These are phyloP conservation scores for Cutaneotrichosporon daszewskae DNA, from an alignment of 1,284 basidiomycete species.

Conservation along the genomic window DNA sequence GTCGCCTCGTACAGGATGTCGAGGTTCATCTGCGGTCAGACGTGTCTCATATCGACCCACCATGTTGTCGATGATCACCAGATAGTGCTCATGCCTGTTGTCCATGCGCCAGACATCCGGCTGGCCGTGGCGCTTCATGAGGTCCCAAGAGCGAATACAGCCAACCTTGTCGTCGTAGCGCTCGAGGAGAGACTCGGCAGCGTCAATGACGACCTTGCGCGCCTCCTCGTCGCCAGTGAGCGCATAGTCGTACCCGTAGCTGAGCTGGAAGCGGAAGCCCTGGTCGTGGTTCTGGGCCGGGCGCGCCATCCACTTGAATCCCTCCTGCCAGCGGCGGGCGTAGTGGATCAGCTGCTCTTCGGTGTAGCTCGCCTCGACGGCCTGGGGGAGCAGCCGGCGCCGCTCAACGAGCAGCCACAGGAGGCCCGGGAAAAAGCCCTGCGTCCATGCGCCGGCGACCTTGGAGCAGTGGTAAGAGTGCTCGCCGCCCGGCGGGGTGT, in stretches of 20 bases:
- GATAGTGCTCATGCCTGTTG: slow-evolving; percentile 34
- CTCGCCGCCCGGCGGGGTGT: slow-evolving; percentile 30
- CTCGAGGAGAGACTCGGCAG: slow-evolving; percentile 33
- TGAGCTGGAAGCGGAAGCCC: slow-evolving; percentile 39
- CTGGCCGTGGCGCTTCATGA: slow-evolving; percentile 18
- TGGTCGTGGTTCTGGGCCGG: slow-evolving; percentile 38
- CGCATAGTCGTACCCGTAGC: slow-evolving; percentile 31
- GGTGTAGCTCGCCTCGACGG: slow-evolving; percentile 18
- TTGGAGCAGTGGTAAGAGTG: slow-evolving; percentile 31
- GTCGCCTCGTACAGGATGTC: slow-evolving; percentile 36
- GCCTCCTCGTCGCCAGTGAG: slow-evolving; percentile 25
- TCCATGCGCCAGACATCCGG: slow-evolving; percentile 21
- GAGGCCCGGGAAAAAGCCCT: slow-evolving; percentile 37
- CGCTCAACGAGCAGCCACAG: slow-evolving; percentile 36
- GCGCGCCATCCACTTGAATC: slow-evolving; percentile 22
- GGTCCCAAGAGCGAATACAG: slow-evolving; percentile 35
- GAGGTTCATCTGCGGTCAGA: slow-evolving; percentile 35
- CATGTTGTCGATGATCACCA: slow-evolving; percentile 43
- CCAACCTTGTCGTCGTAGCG: slow-evolving; percentile 27
- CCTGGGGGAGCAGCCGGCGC: slow-evolving; percentile 15
- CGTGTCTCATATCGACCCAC: slow-evolving; percentile 11
- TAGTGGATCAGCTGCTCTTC: slow-evolving; percentile 24
- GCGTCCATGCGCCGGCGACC: slow-evolving; percentile 32
- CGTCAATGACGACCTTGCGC: slow-evolving; percentile 28
- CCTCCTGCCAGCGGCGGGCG: slow-evolving; percentile 28